Base-by-base conservation (phyloP, 148 eudicot species). In the Camellia lanceoleosa region DNA sequence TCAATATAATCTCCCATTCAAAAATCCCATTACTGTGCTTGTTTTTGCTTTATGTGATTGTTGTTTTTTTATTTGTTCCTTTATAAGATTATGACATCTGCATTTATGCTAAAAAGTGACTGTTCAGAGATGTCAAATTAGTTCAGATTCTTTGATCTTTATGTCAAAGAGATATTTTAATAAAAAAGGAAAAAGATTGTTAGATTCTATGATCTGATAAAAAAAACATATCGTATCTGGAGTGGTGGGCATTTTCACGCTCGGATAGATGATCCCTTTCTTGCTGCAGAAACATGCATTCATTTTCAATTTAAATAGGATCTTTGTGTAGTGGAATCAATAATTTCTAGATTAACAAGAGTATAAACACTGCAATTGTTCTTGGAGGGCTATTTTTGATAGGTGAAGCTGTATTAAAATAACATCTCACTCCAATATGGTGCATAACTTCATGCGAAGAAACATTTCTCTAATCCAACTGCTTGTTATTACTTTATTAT, bases 151-250 rank as follows among this genome's bases (percentile, higher is more conserved):
- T 23, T 3, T 43, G 9, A 16, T 68, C 43, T 67, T 68, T 68
- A 23, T 15, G 8, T 42, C 46, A 41, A 44, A 16, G 1, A 43
- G 47, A 68, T 42, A 16, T 43, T 68, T 43, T 5, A 68, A 43
- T 13, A 68, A 14, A 44, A 7, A 18, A 44, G 44, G 16, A 7
- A 5, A 49, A 49, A 49, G 52, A 49, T 49, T 49, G 38, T 5
- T 68, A 43, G 72, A 44, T 68, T 68, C 44, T 47, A 68, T 49
- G 74, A 71, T 49, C 38, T 49, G 15, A 18, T 71, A 58, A 49
- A 47, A 71, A 71, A 14, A 38, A 71, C 10, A 18, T 47, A 49
- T 71, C 13, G 2, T 16, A 49, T 71, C 74, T 12, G 13, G 52
- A 49, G 9, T 52, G 52, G 41, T 71, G 74, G 74, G 58, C 52